Evolutionary conservation across 2,329 filamentous ascomycete species (phyloP), one percentile per base, ranked within the genome.

Genomic region (Alternaria sp.): DNA sequence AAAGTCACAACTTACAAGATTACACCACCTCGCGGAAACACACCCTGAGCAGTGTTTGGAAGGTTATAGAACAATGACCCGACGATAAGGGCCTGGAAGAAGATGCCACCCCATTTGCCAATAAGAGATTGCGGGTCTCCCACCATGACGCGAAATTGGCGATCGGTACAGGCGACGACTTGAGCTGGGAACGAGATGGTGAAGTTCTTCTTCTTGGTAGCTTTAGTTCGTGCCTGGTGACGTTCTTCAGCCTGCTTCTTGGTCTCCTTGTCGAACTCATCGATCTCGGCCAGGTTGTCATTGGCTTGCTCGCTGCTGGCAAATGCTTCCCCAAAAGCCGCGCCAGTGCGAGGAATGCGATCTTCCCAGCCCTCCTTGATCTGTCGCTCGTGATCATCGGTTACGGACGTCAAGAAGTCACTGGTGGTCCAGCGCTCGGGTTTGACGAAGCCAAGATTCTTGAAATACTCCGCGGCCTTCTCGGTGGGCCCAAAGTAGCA

Each of bases 381-480:
- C 30, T 86, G 81, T 30, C 89, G 83, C 62, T 89, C 89, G 58
- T 88, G 82, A 2, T 85, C 81, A 46, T 87, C 87, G 8, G 90
- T 91, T 80, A 92, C 89, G 21, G 89, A 90, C 1, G 90, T 92
- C 52, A 92, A 79, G 81, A 92, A 92, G 74, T 93, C 90, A 19
- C 90, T 88, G 0, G 88, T 90, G 0, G 90, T 92, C 80, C 88
- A 87, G 13, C 90, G 87, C 3, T 87, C 78, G 3, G 89, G 89
- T 73, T 89, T 90, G 43, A 89, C 85, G 72, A 91, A 92, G 6
- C 90, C 90, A 1, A 92, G 83, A 68, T 88, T 82, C 68, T 89
- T 77, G 66, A 92, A 92, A 78, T 91, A 92, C 62, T 87, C 82
- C 67, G 83, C 87, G 0, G 90, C 90, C 6, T 85, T 81, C 25